Conservation (phyloP, 768 basidiomycete species). For the Pleurotus giganteus region DNA sequence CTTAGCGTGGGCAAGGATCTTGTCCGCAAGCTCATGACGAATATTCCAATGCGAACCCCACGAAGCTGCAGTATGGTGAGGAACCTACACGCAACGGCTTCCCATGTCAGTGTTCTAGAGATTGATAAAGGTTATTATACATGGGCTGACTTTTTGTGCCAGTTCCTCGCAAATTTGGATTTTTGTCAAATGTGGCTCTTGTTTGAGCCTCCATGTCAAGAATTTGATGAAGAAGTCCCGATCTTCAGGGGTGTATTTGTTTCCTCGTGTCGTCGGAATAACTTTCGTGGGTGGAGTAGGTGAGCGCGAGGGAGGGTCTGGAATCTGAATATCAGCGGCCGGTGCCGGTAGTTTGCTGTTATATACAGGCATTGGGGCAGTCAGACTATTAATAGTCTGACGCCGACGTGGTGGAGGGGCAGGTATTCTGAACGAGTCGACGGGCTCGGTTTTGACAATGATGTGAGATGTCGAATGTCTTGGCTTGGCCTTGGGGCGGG, state of each 20-base stretch:
- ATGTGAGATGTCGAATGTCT: background rate
- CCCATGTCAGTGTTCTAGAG: background rate
- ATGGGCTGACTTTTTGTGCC: slow-evolving; percentile 48
- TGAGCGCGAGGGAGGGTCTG: slow-evolving; percentile 64
- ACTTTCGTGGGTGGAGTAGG: slow-evolving; percentile 61
- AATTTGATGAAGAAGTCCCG: slow-evolving; percentile 66
- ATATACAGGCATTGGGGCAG: slow-evolving; percentile 48
- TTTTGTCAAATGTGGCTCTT: slow-evolving; percentile 51
- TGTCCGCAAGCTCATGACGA: slow-evolving; percentile 64
- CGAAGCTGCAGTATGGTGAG: slow-evolving; percentile 60
- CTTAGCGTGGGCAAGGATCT: slow-evolving; percentile 49
- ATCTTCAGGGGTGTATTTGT: slow-evolving; percentile 67
- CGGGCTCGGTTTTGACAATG: slow-evolving; percentile 21
- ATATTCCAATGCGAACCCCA: slow-evolving; percentile 71
- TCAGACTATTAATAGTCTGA: slow-evolving; percentile 61
- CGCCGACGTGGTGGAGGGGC: slow-evolving; percentile 26
- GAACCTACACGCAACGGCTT: slow-evolving; percentile 40
- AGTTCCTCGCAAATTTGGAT: slow-evolving; percentile 53
- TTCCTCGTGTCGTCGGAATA: slow-evolving; percentile 45
- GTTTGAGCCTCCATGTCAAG: slow-evolving; percentile 57
- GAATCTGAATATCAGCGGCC: slow-evolving; percentile 58
- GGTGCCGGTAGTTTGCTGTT: slow-evolving; percentile 52
- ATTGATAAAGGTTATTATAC: slow-evolving; percentile 1
- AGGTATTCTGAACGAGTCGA: slow-evolving; percentile 21
- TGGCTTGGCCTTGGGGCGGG: background rate